Percentiles rank a stretch among this genome's conserved stretches.
phyloP scores from a whole-genome alignment of 1,139 yeast species.

The Hansenula sp. region DNA sequence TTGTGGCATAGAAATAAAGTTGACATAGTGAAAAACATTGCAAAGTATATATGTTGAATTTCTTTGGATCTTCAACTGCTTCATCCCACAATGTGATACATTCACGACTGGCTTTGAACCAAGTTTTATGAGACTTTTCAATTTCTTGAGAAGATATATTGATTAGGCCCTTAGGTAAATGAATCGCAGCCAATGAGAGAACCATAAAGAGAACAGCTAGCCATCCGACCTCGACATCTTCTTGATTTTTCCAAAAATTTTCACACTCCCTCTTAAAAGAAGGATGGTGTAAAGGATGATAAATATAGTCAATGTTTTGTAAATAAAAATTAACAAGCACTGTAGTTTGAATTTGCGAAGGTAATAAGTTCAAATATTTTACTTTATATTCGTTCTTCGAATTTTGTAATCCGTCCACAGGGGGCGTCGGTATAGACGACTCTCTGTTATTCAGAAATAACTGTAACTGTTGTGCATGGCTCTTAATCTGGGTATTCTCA shows the following conservation, averaged over 20 bases:
- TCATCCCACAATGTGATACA: conserved; percentile 20
- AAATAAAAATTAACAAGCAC: conserved; percentile 23
- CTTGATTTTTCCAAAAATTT: conserved; percentile 19
- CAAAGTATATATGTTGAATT: conserved; percentile 20
- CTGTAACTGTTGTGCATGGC: conserved; percentile 8
- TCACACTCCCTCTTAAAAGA: conserved; percentile 21
- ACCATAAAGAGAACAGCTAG: conserved; percentile 25
- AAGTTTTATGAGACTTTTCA: conserved; percentile 22
- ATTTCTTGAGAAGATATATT: conserved; percentile 21
- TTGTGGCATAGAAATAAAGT: conserved; percentile 27
- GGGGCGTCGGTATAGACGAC: conserved; percentile 3
- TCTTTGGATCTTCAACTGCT: conserved; percentile 11
- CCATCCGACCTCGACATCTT: conserved; percentile 24
- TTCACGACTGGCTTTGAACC: conserved; percentile 26
- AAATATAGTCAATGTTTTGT: conserved; percentile 25
- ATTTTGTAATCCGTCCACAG: not conserved
- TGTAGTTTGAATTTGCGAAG: conserved; percentile 19
- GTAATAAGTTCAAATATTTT: conserved; percentile 15
- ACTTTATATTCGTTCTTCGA: conserved; percentile 6
- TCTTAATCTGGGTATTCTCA: conserved; percentile 10
- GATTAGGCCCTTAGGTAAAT: conserved; percentile 24
- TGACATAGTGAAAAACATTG: conserved; percentile 29
- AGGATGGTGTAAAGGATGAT: conserved; percentile 27
- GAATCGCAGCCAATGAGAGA: conserved; percentile 25
- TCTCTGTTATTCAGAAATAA: conserved; percentile 4